phyloP scores from a whole-genome alignment of 176 grass and related monocot genomes.

The Oryza nivara region DNA sequence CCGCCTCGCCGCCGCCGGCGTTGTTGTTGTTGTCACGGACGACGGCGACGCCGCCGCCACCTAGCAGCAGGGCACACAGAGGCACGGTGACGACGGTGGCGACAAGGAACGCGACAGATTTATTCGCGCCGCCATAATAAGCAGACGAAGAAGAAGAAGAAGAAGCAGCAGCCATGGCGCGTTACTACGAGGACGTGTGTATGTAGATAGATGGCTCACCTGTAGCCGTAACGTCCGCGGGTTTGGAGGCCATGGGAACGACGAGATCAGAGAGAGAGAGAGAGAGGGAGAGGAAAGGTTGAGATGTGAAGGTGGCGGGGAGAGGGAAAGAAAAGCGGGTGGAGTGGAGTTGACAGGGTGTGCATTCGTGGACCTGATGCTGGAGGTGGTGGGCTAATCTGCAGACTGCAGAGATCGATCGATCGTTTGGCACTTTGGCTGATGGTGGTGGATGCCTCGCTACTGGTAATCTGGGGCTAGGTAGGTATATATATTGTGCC shows the following conservation, averaged over 20 bases:
- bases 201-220: neutral
- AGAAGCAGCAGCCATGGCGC: neutral
- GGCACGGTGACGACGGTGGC: neutral
- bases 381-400: too few species aligned
- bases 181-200: too few species aligned
- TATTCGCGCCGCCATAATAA: neutral
- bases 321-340: neutral
- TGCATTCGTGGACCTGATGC: too few species aligned
- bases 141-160: neutral
- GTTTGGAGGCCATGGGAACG: conserved; percentile 34
- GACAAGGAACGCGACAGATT: neutral
- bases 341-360: too few species aligned
- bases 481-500: too few species aligned
- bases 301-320: too few species aligned
- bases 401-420: too few species aligned
- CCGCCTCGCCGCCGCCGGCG: conserved; percentile 7
- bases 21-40: neutral
- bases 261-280: too few species aligned
- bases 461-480: too few species aligned
- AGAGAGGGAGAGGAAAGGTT: neutral
- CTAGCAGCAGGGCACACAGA: neutral
- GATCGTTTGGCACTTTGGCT: too few species aligned
- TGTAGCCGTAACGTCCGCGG: neutral
- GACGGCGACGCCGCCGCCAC: neutral
- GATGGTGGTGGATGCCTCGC: too few species aligned